Base-by-base conservation (phyloP, 345 rosid species). In the Citrus cavaleriei region DNA sequence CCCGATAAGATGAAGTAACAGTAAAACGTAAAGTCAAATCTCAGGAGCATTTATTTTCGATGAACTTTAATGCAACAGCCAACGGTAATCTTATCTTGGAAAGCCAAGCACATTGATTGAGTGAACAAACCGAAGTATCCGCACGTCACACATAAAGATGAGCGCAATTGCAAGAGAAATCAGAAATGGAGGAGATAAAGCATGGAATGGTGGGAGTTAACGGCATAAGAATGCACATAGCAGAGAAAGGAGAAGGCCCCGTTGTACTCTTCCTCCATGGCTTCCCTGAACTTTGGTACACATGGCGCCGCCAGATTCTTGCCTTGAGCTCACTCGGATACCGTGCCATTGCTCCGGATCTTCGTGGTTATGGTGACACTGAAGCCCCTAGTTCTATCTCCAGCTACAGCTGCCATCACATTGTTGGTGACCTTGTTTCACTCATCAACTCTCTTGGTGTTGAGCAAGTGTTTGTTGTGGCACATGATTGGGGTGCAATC, bases 271-370 rank as follows among this genome's bases (percentile, higher is more conserved):
- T 93, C 84, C 89, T 93, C 60, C 95, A 93, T 68, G 98, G 98
- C 63, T 95, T 91, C 83, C 97, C 98, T 30, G 95, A 93, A 38
- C 86, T 92, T 6, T 95, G 97, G 98, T 93, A 92, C 85, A 70
- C 93, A 5, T 93, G 95, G 98, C 90, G 97, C 83, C 97, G 90
- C 88, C 98, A 93, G 85, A 89, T 92, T 70, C 78, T 34, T 69
- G 89, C 74, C 18, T 72, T 91, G 49, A 86, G 92, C 79, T 83
- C 95, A 0, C 80, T 83, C 4, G 98, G 95, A 6, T 91, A 89
- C 84, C 88, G 62, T 2, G 84, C 95, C 13, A 83, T 93, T 30
- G 98, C 97, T 8, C 98, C 97, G 1, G 97, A 95, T 68, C 98
- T 95, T 54, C 86, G 95, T 4, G 95, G 98, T 67, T 93, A 81